Base-by-base conservation (phyloP, 139 green algal genomes). In the Closterium sp. region DNA sequence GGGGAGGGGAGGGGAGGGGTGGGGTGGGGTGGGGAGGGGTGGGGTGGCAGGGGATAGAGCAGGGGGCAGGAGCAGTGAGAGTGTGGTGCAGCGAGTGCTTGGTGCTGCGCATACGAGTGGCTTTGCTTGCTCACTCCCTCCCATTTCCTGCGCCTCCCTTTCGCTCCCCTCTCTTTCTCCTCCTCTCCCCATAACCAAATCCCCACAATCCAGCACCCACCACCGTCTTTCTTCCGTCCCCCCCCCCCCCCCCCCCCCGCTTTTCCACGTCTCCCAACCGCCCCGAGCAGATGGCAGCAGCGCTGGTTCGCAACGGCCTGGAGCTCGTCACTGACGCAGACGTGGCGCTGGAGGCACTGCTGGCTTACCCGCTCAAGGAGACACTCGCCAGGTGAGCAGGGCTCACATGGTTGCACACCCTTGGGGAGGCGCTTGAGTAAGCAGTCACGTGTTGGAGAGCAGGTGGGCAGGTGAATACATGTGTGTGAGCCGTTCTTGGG, bases 361-460 rank as follows among this genome's bases (percentile, higher is more conserved):
- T 99, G 91, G 84, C n/a, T 12, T 99, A 98, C 95, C 97, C 97
- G 3, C 94, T 99, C 64, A 94, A 93, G 30, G 96, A 97, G n/a
- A 99, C 96, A 2, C 34, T 98, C 35, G 94, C 93, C 30, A 93
- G 86, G 91, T 93, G 81, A 69, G 88, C 25, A 89, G 28, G 6
- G 30, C n/a, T 84, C 19, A 81, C n/a, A n/a, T n/a, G n/a, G n/a
- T n/a, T n/a, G n/a, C n/a, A n/a, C n/a, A n/a, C n/a, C n/a, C n/a
- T n/a, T n/a, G n/a, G n/a, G n/a, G n/a, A n/a, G n/a, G n/a, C n/a
- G n/a, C n/a, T n/a, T n/a, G n/a, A n/a, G n/a, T n/a, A n/a, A n/a
- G n/a, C n/a, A n/a, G n/a, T n/a, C n/a, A n/a, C n/a, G n/a, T n/a
- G n/a, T n/a, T n/a, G n/a, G n/a, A n/a, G n/a, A n/a, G n/a, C n/a